Evolutionary conservation across 2,329 filamentous ascomycete genomes (phyloP).

Genomic region (Apiospora sp.): DNA sequence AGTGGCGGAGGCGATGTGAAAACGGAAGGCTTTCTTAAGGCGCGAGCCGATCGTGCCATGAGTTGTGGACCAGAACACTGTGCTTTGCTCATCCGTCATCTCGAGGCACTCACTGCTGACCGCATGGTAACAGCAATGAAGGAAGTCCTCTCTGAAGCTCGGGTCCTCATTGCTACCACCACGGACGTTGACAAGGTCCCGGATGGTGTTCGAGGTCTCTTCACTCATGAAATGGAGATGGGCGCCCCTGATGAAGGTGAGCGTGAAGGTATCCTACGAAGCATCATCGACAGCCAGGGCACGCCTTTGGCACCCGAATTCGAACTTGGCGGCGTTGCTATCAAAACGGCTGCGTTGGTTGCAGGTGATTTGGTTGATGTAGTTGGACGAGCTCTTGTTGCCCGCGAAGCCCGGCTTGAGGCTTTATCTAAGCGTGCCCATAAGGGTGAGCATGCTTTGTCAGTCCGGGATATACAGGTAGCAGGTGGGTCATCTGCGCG

Average conservation of each 20-base stretch:
- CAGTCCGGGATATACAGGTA: conserved; percentile 83
- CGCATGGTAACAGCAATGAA: conserved; percentile 86
- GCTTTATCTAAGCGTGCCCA: conserved; percentile 64
- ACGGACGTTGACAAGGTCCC: conserved; percentile 95
- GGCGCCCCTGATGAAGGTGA: conserved; percentile 91
- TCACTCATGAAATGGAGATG: conserved; percentile 96
- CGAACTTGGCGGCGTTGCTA: conserved; percentile 82
- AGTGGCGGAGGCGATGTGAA: conserved; percentile 91
- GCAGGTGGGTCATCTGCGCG: conserved; percentile 83
- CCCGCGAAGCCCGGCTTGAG: conserved; percentile 78
- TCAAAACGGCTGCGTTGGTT: conserved; percentile 95
- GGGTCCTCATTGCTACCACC: conserved; percentile 91
- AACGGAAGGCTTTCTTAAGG: conserved; percentile 89
- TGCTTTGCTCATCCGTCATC: conserved; percentile 83
- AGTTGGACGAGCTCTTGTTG: conserved; percentile 85
- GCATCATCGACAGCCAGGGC: conserved; percentile 78
- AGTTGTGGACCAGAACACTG: conserved; percentile 87
- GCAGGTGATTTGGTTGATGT: conserved; percentile 95
- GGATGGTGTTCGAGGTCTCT: conserved; percentile 86
- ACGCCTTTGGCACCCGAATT: conserved; percentile 84
- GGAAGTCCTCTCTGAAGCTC: conserved; percentile 79
- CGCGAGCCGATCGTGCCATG: conserved; percentile 86
- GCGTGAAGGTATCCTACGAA: conserved; percentile 84
- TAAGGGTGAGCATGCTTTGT: conserved; percentile 55
- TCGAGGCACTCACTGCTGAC: conserved; percentile 91